These are phyloP conservation scores for Colletotrichum eremochloae DNA, from an alignment of 2,329 filamentous ascomycete genomes.

Conservation along the genomic window DNA sequence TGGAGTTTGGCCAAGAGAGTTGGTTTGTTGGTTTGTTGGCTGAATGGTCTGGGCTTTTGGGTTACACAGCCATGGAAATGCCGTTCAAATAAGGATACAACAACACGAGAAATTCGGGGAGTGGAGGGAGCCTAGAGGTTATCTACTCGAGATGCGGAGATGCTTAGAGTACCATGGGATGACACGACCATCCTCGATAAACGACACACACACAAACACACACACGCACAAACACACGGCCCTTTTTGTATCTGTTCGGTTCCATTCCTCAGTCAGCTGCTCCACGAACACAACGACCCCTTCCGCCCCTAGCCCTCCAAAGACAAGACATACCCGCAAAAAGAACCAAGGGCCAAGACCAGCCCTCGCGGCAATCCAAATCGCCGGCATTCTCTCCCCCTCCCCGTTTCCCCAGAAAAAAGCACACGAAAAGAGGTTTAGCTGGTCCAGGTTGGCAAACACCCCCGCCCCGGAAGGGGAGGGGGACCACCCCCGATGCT, in stretches of 20 bases:
- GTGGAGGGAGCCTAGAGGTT: not conserved
- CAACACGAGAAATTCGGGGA: not conserved
- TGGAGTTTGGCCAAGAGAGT: conserved; percentile 11
- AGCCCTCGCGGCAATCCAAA: conserved; percentile 30
- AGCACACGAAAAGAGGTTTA: conserved; percentile 10
- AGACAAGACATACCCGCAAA: conserved; percentile 16
- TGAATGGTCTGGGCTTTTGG: not conserved
- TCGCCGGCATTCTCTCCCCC: not conserved
- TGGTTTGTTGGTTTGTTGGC: not conserved
- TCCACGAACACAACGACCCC: not conserved
- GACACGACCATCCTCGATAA: conserved; percentile 16
- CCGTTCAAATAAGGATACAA: conserved; percentile 6
- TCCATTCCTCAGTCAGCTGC: conserved; percentile 7
- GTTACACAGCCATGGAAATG: conserved; percentile 1
- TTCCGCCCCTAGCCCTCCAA: conserved; percentile 8
- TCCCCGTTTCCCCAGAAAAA: conserved; percentile 33
- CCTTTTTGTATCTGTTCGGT: conserved; percentile 15
- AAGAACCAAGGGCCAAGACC: conserved; percentile 10
- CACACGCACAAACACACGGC: conserved; percentile 3
- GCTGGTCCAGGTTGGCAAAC: conserved; percentile 20
- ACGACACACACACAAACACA: conserved; percentile 15
- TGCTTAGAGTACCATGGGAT: conserved; percentile 21
- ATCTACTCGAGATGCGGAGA: conserved; percentile 17
- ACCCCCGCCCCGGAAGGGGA: conserved; percentile 13
- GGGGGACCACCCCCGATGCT: conserved; percentile 26